A percentile compares a stretch with the other conserved stretches of the same genome.
Evolutionary conservation across 768 basidiomycete species (phyloP).

Genomic region (Leccinum disarticulatum): DNA sequence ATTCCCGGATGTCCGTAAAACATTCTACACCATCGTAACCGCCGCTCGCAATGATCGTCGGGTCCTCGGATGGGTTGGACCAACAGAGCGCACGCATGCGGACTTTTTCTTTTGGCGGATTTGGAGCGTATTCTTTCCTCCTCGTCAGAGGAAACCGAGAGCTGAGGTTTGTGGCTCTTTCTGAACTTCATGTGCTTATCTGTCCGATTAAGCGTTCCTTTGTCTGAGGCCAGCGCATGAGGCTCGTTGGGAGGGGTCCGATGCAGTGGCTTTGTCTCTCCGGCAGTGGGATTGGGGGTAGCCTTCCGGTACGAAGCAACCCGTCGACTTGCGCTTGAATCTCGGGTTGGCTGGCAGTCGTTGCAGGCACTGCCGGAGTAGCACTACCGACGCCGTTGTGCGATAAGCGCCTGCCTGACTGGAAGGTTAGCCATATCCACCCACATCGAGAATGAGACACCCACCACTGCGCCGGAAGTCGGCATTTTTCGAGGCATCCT

Average conservation of each 20-base stretch:
- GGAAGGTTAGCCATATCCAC: conserved; percentile 23
- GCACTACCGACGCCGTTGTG: conserved; percentile 37
- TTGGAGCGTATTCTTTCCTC: conserved; percentile 66
- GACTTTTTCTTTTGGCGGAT: conserved; percentile 56
- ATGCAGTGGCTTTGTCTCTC: conserved; percentile 15
- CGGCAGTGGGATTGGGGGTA: not conserved
- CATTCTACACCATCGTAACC: conserved; percentile 81
- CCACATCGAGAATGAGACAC: conserved; percentile 1
- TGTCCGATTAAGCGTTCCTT: conserved; percentile 17
- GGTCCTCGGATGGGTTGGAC: conserved; percentile 51
- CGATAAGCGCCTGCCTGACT: conserved; percentile 50
- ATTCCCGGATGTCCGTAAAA: conserved; percentile 74
- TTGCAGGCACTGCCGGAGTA: conserved; percentile 2
- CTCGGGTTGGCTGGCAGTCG: conserved; percentile 15
- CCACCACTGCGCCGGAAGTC: conserved; percentile 17
- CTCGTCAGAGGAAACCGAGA: conserved; percentile 70
- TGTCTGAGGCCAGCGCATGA: conserved; percentile 12
- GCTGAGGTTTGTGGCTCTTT: conserved; percentile 40
- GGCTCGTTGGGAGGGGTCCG: conserved; percentile 27
- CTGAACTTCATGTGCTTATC: conserved; percentile 14
- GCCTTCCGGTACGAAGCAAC: conserved; percentile 6
- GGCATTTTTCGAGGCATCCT: conserved; percentile 9
- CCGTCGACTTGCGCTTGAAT: conserved; percentile 8
- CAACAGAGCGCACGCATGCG: conserved; percentile 35
- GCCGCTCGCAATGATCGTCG: conserved; percentile 71